Conservation (phyloP, 1,284 basidiomycete species). For the Naganishia albida region DNA sequence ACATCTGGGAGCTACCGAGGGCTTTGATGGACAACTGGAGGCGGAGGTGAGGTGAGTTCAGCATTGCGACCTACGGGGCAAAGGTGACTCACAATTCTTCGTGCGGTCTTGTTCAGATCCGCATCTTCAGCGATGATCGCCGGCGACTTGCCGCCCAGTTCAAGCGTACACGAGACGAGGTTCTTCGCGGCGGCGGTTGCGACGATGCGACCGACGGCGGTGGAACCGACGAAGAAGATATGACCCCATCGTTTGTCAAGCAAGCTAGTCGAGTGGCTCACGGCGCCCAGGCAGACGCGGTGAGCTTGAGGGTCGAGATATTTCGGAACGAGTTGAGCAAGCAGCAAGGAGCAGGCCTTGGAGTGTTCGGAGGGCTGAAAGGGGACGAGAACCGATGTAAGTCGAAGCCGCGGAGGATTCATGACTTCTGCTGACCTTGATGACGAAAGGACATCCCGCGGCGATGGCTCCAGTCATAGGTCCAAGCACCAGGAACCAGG, state of each 20-base stretch:
- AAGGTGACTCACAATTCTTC: slow-evolving; percentile 59
- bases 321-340: slow-evolving; percentile 72
- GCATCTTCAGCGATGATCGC: slow-evolving; percentile 71
- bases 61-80: slow-evolving; percentile 63
- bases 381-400: neutral
- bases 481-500: slow-evolving; percentile 58
- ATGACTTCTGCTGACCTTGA: slow-evolving; percentile 59
- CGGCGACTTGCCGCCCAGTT: slow-evolving; percentile 77
- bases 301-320: slow-evolving; percentile 77
- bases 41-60: slow-evolving; percentile 46
- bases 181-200: slow-evolving; percentile 80
- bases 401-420: neutral
- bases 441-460: slow-evolving; percentile 70
- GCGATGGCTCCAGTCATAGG: slow-evolving; percentile 74
- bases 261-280: slow-evolving; percentile 73
- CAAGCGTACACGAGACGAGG: slow-evolving; percentile 79
- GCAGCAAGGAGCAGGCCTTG: slow-evolving; percentile 64
- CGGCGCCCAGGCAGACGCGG: slow-evolving; percentile 71
- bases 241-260: slow-evolving; percentile 84
- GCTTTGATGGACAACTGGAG: slow-evolving; percentile 63
- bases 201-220: slow-evolving; percentile 73
- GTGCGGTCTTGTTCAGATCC: slow-evolving; percentile 53
- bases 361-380: slow-evolving; percentile 71
- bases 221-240: slow-evolving; percentile 68
- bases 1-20: slow-evolving; percentile 62